Evolutionary conservation across 192 early-diverging fungal species (phyloP), one percentile per base, ranked within the genome.

Genomic region (Dispira parvispora): DNA sequence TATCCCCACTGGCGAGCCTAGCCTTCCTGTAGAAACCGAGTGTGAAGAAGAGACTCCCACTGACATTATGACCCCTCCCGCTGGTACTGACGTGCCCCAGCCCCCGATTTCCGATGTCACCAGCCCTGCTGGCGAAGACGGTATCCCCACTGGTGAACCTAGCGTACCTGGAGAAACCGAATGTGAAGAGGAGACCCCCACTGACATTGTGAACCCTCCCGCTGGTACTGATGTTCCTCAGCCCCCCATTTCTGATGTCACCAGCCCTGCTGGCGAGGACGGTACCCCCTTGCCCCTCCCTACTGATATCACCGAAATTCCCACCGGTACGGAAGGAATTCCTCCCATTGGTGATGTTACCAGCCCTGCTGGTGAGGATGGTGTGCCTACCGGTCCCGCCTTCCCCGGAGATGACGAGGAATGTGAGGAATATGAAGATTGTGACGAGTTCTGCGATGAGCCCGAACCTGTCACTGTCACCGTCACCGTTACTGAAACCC

Each of bases 401-500:
- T 38, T 61, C 58, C 58, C 58, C 45, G 43, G 16, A 5, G 58
- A 18, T 16, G 38, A 43, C 58, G 58, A 38, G 0, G 43, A 13
- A 11, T 38, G 20, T 4, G 58, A 61, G 42, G 58, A 61, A 21
- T 61, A 42, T 44, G 43, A n/a, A 5, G 58, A 61, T 18, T 10
- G 50, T 9, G 58, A 61, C 2, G 58, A 61, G 38, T 26, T 16
- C 2, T 38, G 5, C 43, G 58, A 61, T 4, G 14, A 25, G 20
- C 45, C 43, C 58, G 58, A 61, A 44, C 12, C 11, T 44, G 58
- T 45, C 43, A 43, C 58, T 18, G 58, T 61, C 58, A 61, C 58
- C 42, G 58, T 61, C 8, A 61, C 58, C 5, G 58, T 61, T 21
- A 42, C 50, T 11, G 50, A n/a, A 10, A 52, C 50, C 26, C 50